Percentiles rank a stretch among this genome's conserved stretches.
Conservation (phyloP, 495 filamentous ascomycete genomes). For the Glarea lozoyensis region DNA sequence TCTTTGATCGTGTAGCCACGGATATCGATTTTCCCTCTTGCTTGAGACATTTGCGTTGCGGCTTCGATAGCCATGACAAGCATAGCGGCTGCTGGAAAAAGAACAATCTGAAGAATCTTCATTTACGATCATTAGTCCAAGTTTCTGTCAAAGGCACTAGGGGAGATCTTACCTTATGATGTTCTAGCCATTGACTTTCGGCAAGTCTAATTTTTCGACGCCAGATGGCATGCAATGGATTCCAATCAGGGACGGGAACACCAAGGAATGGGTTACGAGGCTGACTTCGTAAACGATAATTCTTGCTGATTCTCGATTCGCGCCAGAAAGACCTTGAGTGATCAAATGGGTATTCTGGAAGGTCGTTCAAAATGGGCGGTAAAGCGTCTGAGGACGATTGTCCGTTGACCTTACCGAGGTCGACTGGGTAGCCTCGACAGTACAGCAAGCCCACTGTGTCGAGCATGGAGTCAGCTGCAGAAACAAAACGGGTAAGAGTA, state of each 20-base stretch:
- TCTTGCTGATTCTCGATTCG: conserved; percentile 21
- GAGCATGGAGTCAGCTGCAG: conserved; percentile 35
- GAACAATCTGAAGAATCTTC: conserved; percentile 14
- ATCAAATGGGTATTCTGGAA: conserved; percentile 29
- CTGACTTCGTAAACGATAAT: conserved; percentile 21
- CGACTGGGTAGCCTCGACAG: conserved; percentile 15
- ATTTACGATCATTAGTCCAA: no score
- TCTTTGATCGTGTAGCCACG: neutral
- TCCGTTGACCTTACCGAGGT: conserved; percentile 22
- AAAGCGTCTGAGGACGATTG: conserved; percentile 8
- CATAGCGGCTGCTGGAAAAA: conserved; percentile 32
- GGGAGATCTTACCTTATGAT: conserved; percentile 12
- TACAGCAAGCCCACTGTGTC: conserved; percentile 28
- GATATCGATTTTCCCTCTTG: no score
- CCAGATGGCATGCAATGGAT: conserved; percentile 23
- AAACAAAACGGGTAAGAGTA: conserved; percentile 29
- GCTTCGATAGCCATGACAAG: conserved; percentile 33
- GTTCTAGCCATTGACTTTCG: conserved; percentile 12
- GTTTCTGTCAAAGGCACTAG: no score
- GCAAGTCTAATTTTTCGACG: conserved; percentile 21
- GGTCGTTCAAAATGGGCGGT: conserved; percentile 12
- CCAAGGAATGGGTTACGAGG: conserved; percentile 27
- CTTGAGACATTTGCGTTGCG: no score
- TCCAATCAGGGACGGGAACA: conserved; percentile 11
- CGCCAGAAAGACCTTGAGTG: conserved; percentile 17